These are phyloP conservation scores for Dispira parvispora DNA, from an alignment of 192 early-diverging fungal genomes.

Conservation along the genomic window DNA sequence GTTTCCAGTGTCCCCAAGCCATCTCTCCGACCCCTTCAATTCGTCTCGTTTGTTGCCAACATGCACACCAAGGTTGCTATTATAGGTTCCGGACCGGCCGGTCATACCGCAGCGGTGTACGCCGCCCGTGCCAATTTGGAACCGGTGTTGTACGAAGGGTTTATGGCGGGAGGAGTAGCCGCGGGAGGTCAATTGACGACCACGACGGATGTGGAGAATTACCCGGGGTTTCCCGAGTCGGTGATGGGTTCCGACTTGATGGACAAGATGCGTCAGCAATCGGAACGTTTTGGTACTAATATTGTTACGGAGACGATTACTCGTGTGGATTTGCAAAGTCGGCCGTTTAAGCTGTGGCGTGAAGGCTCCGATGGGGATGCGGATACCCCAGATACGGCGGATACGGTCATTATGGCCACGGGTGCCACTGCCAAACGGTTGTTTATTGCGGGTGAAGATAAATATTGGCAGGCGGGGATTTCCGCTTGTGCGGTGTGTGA, in stretches of 20 bases:
- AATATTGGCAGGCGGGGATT: slow-evolving; percentile 97
- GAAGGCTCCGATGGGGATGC: slow-evolving; percentile 56
- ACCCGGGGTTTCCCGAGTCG: slow-evolving; percentile 87
- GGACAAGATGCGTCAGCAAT: slow-evolving; percentile 78
- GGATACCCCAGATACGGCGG: slow-evolving; percentile 61
- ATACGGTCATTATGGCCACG: slow-evolving; percentile 88
- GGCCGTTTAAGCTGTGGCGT: slow-evolving; percentile 78
- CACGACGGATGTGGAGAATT: slow-evolving; percentile 93
- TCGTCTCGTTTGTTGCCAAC: no score
- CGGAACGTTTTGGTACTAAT: slow-evolving; percentile 70
- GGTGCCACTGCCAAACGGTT: slow-evolving; percentile 96
- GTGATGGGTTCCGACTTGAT: slow-evolving; percentile 73
- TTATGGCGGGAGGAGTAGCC: slow-evolving; percentile 79
- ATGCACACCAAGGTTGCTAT: no score
- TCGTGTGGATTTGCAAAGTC: slow-evolving; percentile 59
- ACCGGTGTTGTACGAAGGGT: slow-evolving; percentile 92
- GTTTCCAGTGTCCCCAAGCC: no score
- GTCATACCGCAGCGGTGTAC: slow-evolving; percentile 95
- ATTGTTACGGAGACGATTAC: slow-evolving; percentile 85
- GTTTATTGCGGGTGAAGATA: slow-evolving; percentile 75
- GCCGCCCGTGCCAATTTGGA: slow-evolving; percentile 83
- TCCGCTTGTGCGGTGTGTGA: slow-evolving; percentile 99
- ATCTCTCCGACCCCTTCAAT: no score
- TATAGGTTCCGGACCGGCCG: slow-evolving; percentile 89
- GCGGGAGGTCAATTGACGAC: slow-evolving; percentile 86